A percentile compares a stretch with the other conserved stretches of the same genome.
Conservation (phyloP, 805 yeast species). For the Limtongia smithiae region DNA sequence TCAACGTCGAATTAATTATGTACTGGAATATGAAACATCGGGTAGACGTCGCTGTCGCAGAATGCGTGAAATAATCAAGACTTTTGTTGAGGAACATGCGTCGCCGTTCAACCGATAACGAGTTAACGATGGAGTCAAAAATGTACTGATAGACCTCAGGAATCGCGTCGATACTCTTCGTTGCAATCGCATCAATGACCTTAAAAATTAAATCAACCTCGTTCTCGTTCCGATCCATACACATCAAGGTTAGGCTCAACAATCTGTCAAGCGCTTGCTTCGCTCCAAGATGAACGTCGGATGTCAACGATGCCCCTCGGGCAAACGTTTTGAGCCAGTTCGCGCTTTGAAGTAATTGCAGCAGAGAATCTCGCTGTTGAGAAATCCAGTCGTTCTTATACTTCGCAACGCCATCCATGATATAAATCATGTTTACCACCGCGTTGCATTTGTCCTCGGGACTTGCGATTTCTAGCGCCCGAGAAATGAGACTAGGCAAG, state of each 20-base stretch:
- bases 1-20: conserved; percentile 61
- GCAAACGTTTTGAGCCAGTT: conserved; percentile 43
- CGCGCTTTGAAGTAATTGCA: conserved; percentile 14
- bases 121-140: conserved; percentile 52
- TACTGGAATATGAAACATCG: conserved; percentile 59
- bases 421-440: conserved; percentile 62
- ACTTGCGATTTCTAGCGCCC: conserved; percentile 48
- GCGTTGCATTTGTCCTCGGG: conserved; percentile 57
- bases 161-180: conserved; percentile 47
- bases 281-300: conserved; percentile 64
- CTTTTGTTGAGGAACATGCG: conserved; percentile 51
- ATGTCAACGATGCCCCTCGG: conserved; percentile 49
- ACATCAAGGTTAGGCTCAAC: conserved; percentile 48
- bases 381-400: conserved; percentile 56
- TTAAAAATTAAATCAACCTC: conserved; percentile 42
- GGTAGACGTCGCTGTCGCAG: conserved; percentile 47
- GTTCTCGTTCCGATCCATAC: conserved; percentile 37
- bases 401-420: conserved; percentile 51
- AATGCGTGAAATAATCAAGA: conserved; percentile 48
- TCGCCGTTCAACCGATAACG: conserved; percentile 47
- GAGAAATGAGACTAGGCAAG: conserved; percentile 47
- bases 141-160: conserved; percentile 54
- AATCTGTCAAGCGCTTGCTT: conserved; percentile 64
- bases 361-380: conserved; percentile 44
- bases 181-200: conserved; percentile 45